Base-by-base conservation (phyloP, 257 asterid genomes). In the Petrea volubilis region DNA sequence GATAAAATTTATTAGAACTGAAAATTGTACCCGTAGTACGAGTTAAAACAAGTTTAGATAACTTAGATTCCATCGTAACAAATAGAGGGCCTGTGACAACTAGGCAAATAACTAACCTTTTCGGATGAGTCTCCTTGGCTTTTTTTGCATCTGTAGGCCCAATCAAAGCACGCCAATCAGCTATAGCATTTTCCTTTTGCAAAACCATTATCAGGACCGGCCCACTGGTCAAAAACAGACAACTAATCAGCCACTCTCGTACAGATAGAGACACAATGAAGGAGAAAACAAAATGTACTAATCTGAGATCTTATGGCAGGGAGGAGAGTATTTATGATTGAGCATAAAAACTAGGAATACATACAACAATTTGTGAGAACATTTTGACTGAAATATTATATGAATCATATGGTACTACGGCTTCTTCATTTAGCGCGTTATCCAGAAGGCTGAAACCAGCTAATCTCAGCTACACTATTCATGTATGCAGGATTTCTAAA, bases 121-220 rank as follows among this genome's bases (percentile, higher is more conserved):
- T 78, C 46, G 98, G 98, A 77, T 90, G 92, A 51, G 96, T 86
- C 79, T 60, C 69, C 85, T 86, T 92, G 18, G 98, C 96, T 60
- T 77, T 72, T 70, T 29, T 59, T 24, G 91, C 83, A 74, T 92
- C 96, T 0, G 98, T 92, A 57, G 98, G 98, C 67, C 96, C 98
- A 72, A 88, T 92, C 78, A 86, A 77, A 81, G 86, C 77, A 25
- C 96, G 96, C 98, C 98, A 92, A 75, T 90, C 94, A 70, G 83
- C 87, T 65, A 92, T 17, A 24, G 91, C 98, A 78, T 92, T 90
- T 65, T 24, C 86, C 85, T 92, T 92, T 66, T 90, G 97, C 74
- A 92, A 77, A 78, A 86, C 86, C 98, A 92, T 85, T 36, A 90
- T 72, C 76, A 84, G 25, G 85, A 88, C 95, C 14, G 88, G 87